A percentile compares a stretch with the other conserved stretches of the same genome.
These are phyloP conservation scores for Paracamarosporium sp. DNA, from an alignment of 2,329 filamentous ascomycete genomes.

Conservation along the genomic window DNA sequence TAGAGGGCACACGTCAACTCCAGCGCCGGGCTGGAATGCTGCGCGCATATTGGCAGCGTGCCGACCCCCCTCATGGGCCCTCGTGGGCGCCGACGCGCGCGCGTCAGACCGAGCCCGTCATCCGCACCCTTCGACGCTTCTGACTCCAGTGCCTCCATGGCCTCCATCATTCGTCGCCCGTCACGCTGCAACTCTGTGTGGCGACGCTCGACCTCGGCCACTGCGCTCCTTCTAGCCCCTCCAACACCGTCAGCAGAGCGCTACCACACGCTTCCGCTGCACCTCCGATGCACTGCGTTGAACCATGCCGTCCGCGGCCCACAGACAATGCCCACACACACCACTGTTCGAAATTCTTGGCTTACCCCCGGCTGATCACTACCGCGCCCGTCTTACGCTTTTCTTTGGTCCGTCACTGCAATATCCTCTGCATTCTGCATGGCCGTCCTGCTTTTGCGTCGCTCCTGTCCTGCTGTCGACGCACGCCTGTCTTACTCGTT, in stretches of 20 bases:
- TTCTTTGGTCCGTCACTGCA: conserved; percentile 6
- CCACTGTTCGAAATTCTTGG: no score
- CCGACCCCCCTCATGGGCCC: no score
- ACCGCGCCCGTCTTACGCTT: not conserved
- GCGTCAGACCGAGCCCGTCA: no score
- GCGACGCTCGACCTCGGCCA: not conserved
- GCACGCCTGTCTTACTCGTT: not conserved
- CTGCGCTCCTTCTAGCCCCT: not conserved
- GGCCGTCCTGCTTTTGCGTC: not conserved
- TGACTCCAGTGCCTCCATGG: conserved; percentile 7
- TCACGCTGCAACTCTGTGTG: not conserved
- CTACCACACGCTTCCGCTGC: not conserved
- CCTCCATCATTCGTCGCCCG: conserved; percentile 1
- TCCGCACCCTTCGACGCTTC: not conserved
- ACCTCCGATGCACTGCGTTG: no score
- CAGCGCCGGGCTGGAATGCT: conserved; percentile 13
- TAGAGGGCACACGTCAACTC: no score
- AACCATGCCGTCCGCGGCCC: no score
- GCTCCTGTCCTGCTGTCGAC: no score
- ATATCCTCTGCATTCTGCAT: not conserved
- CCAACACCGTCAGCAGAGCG: conserved; percentile 6
- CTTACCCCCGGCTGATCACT: not conserved
- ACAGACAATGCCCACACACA: no score
- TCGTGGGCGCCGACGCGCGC: no score
- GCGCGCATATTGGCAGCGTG: conserved; percentile 14